phyloP scores from a whole-genome alignment of 208 protist species.

The Trypanosoma mega region DNA sequence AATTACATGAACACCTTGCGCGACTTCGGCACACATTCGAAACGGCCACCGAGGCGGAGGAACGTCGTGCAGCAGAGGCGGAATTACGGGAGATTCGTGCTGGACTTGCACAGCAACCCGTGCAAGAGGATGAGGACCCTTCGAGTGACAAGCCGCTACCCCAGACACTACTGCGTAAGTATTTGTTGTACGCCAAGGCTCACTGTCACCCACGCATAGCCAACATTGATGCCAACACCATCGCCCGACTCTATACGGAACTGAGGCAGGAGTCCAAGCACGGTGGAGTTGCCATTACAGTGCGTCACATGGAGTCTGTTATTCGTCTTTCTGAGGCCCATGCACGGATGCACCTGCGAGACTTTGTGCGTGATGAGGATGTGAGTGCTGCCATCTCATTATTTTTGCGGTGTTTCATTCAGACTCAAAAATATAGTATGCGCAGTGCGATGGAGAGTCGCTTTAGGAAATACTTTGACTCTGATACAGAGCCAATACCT shows the following conservation, averaged over 20 bases:
- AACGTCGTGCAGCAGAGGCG: constrained; percentile 55
- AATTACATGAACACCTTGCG: constrained; percentile 55
- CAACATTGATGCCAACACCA: constrained; percentile 93
- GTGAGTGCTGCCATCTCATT: constrained; percentile 97
- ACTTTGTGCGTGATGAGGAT: constrained; percentile 96
- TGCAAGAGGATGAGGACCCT: constrained; percentile 81
- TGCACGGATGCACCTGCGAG: constrained; percentile 96
- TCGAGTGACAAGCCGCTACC: constrained; percentile 83
- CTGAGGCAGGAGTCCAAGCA: constrained; percentile 95
- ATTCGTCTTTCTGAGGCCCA: constrained; percentile 98
- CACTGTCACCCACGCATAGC: constrained; percentile 92
- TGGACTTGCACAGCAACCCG: constrained; percentile 8
- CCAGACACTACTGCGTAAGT: constrained; percentile 97
- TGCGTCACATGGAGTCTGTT: constrained; percentile 99
- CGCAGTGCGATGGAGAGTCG: constrained; percentile 84
- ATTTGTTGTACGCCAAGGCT: constrained; percentile 97
- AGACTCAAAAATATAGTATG: constrained; percentile 94
- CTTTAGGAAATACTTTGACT: constrained; percentile 87
- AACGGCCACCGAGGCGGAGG: constrained; percentile 61
- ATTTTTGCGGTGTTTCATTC: constrained; percentile 98
- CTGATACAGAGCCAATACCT: constrained; percentile 81
- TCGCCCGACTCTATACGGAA: constrained; percentile 96
- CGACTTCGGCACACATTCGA: constrained; percentile 66
- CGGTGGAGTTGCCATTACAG: constrained; percentile 96
- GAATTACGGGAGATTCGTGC: constrained; percentile 50